Conservation (phyloP, 345 rosid species). For the Arabidopsis suecica region DNA sequence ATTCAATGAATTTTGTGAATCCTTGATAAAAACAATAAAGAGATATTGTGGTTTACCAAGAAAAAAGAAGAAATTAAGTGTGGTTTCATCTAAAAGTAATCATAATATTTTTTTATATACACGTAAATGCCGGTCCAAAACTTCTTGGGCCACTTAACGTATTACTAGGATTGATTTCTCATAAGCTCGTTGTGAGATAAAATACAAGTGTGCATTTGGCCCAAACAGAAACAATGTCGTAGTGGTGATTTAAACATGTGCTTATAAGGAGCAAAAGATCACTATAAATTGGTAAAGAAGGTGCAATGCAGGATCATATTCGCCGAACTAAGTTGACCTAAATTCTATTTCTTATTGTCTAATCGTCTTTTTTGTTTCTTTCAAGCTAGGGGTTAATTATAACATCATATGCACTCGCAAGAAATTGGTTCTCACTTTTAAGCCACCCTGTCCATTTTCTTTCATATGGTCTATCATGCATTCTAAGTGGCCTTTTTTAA, state of each 20-base stretch:
- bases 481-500: not conserved
- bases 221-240: not conserved
- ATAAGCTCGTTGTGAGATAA: not conserved
- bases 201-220: not conserved
- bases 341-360: no score
- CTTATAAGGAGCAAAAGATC: not conserved
- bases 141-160: not conserved
- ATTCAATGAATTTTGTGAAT: not conserved
- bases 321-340: no score
- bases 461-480: not conserved
- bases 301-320: no score
- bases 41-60: not conserved
- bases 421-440: not conserved
- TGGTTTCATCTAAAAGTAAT: not conserved
- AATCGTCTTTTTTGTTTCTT: no score
- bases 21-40: not conserved
- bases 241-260: not conserved
- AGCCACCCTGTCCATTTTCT: slow-evolving; percentile 1
- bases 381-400: no score
- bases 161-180: not conserved
- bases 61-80: not conserved
- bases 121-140: not conserved
- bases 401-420: not conserved
- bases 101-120: not conserved
- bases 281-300: no score